A percentile compares a stretch with the other conserved stretches of the same genome.
phyloP scores from a whole-genome alignment of 2,329 filamentous ascomycete genomes.

The Alternaria rosae region DNA sequence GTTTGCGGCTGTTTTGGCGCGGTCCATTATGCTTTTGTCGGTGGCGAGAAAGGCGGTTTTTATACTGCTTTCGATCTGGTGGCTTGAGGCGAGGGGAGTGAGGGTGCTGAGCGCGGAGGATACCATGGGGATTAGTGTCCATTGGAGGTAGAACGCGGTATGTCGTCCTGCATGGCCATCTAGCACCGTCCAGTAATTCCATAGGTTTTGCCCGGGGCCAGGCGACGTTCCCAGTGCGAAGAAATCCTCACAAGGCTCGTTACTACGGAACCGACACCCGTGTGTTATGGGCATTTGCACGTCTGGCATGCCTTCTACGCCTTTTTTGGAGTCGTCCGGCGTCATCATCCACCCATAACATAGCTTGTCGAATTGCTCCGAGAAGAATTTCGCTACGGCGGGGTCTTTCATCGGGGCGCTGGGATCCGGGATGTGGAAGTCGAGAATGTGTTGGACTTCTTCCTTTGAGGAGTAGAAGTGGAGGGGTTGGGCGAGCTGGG shows the following conservation, averaged over 20 bases:
- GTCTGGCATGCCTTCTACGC: conserved; percentile 11
- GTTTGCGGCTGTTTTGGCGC: conserved; percentile 48
- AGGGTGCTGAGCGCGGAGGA: conserved; percentile 48
- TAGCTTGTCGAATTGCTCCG: conserved; percentile 35
- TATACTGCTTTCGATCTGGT: conserved; percentile 63
- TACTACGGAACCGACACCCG: conserved; percentile 39
- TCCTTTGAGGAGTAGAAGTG: conserved; percentile 39
- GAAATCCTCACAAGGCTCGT: conserved; percentile 45
- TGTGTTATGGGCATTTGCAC: conserved; percentile 43
- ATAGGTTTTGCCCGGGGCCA: conserved; percentile 36
- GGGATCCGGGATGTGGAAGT: conserved; percentile 34
- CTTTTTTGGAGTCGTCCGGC: conserved; percentile 31
- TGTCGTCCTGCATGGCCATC: conserved; percentile 61
- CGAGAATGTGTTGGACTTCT: conserved; percentile 36
- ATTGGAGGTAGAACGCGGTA: conserved; percentile 52
- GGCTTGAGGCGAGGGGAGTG: conserved; percentile 47
- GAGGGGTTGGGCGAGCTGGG: conserved; percentile 24
- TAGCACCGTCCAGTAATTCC: conserved; percentile 56
- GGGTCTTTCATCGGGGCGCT: conserved; percentile 29
- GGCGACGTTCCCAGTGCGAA: conserved; percentile 38
- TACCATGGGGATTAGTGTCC: conserved; percentile 54
- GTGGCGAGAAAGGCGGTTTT: conserved; percentile 64
- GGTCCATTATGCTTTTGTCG: conserved; percentile 63
- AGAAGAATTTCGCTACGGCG: conserved; percentile 26
- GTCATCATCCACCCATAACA: conserved; percentile 39